These are phyloP conservation scores for Ogataea corticis DNA, from an alignment of 805 yeast species.

Conservation along the genomic window DNA sequence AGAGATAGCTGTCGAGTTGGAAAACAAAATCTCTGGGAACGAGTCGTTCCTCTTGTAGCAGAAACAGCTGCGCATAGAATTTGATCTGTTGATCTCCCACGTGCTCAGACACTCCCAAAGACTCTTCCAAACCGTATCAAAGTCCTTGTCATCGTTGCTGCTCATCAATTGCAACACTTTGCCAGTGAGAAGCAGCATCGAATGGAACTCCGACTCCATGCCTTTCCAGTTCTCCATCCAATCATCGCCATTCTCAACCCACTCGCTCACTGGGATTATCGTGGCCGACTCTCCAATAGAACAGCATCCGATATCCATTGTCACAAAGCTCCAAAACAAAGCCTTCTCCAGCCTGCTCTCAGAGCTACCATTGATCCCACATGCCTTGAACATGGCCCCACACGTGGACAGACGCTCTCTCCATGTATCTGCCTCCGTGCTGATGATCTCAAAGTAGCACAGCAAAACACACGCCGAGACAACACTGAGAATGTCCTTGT, in stretches of 20 bases:
- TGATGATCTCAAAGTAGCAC: conserved; percentile 44
- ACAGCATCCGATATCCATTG: conserved; percentile 39
- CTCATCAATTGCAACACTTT: conserved; percentile 38
- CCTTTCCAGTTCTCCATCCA: conserved; percentile 7
- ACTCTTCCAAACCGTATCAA: conserved; percentile 40
- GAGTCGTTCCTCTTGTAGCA: conserved; percentile 31
- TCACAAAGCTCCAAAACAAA: conserved; percentile 45
- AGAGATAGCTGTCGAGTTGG: conserved; percentile 42
- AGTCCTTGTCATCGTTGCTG: conserved; percentile 28
- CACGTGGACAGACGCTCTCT: conserved; percentile 41
- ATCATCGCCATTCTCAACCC: conserved; percentile 11
- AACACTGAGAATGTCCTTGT: conserved; percentile 30
- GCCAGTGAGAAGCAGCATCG: conserved; percentile 26
- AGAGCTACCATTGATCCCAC: conserved; percentile 40
- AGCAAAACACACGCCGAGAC: conserved; percentile 42
- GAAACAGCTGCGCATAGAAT: conserved; percentile 36
- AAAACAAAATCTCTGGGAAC: conserved; percentile 40
- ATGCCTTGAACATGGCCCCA: conserved; percentile 38
- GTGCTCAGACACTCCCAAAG: conserved; percentile 41
- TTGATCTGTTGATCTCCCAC: conserved; percentile 41
- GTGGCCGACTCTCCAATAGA: conserved; percentile 33
- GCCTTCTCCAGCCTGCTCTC: conserved; percentile 37
- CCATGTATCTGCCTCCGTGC: conserved; percentile 40
- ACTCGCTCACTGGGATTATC: conserved; percentile 14
- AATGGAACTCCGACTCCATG: conserved; percentile 14